Base-by-base conservation (phyloP, 495 filamentous ascomycete genomes). In the Pyrenula massariospora region DNA sequence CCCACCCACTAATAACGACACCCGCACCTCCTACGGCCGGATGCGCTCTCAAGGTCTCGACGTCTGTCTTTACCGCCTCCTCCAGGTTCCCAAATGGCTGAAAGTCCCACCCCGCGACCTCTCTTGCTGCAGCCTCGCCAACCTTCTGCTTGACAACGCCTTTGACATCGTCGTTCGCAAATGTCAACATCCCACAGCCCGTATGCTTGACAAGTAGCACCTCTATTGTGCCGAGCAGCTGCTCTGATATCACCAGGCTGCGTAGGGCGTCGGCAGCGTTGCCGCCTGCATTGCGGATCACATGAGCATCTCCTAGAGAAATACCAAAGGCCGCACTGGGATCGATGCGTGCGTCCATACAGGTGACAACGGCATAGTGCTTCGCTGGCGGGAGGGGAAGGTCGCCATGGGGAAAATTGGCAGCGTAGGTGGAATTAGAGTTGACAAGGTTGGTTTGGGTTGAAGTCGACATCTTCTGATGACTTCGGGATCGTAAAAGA, bases 311-410 rank as follows among this genome's bases (percentile, higher is more conserved):
- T 20, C 87, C 88, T 48, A 89, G 78, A 54, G 77, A 67, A 54
- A 92, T 84, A n/a, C 84, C 86, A 57, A 88, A 84, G 3, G 86
- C 89, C 2, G 73, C 64, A 1, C 82, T 77, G 0, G 86, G 78
- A 60, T 91, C 84, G 58, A 95, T 83, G 11, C 89, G 82, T 0
- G 89, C 86, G 63, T 94, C 88, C 87, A 92, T 93, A 70, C 89
- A 94, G 2, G 88, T 88, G 42, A 87, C 61, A 25, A 86, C 71
- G 12, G 78, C 71, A 60, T 84, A 85, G 60, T 84, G 77, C 73
- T 88, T 87, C 19, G 82, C 77, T 0, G 88, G 89, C 1, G 87
- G 87, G 3, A 90, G 77, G n/a, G 79, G 72, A 0, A 92, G 76
- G 52, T 83, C 51, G 12, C 85, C 86, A 52, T 86, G 68, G 12